These are phyloP conservation scores for Striga asiatica DNA, from an alignment of 257 asterid genomes.

Conservation along the genomic window DNA sequence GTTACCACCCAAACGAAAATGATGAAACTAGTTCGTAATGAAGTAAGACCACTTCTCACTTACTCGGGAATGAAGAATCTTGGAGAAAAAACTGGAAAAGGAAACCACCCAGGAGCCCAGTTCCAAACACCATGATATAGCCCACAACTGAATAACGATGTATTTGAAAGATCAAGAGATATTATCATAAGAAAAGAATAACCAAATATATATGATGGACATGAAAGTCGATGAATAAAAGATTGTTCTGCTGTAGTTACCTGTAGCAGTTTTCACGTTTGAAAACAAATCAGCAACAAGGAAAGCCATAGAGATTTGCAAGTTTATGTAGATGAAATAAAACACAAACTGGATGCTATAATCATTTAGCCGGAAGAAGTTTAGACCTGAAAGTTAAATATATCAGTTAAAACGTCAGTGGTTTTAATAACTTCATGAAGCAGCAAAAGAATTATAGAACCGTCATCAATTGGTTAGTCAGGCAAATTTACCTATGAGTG, in stretches of 20 bases:
- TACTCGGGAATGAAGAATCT: conserved; percentile 86
- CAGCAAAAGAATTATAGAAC: background rate
- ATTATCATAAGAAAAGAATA: conserved; percentile 7
- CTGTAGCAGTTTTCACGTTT: conserved; percentile 75
- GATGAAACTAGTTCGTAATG: background rate
- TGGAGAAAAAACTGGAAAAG: conserved; percentile 83
- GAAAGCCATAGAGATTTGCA: conserved; percentile 85
- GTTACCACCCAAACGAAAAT: too few relatives aligned
- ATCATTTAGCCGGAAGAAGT: conserved; percentile 74
- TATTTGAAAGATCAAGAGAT: conserved; percentile 3
- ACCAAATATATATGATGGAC: background rate
- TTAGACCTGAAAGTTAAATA: conserved; percentile 52
- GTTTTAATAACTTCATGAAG: conserved; percentile 9
- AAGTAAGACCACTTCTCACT: conserved; percentile 17
- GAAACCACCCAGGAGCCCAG: conserved; percentile 83
- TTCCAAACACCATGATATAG: conserved; percentile 73
- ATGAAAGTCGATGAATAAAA: background rate
- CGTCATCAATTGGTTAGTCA: conserved; percentile 5
- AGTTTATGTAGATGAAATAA: conserved; percentile 83
- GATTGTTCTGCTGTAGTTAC: conserved; percentile 26
- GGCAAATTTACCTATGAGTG: conserved; percentile 49
- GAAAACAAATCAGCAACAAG: conserved; percentile 76
- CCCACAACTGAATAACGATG: conserved; percentile 80
- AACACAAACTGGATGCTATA: conserved; percentile 88
- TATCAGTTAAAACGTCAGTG: background rate